These are phyloP conservation scores for Cupressus sempervirens DNA, from an alignment of 75 land plant species.

Conservation along the genomic window DNA sequence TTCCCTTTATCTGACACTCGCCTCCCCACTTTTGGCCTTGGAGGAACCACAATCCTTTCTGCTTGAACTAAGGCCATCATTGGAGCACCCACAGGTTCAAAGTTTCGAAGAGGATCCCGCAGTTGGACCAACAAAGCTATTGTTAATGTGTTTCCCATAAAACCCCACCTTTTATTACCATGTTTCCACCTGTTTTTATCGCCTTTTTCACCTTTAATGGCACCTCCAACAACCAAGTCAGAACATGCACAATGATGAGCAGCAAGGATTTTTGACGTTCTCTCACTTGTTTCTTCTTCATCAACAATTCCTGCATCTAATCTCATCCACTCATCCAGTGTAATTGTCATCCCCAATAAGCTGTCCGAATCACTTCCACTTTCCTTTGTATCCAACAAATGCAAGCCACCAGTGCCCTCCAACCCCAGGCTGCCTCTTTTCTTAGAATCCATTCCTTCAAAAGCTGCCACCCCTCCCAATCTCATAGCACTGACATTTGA, in stretches of 20 bases:
- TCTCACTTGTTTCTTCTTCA: conserved; percentile 47
- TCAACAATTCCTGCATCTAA: conserved; percentile 75
- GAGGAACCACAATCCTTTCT: conserved; percentile 85
- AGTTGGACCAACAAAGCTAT: conserved; percentile 93
- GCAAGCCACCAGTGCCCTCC: conserved; percentile 66
- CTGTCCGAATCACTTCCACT: conserved; percentile 44
- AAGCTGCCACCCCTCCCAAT: conserved; percentile 49
- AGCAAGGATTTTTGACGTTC: conserved; percentile 72
- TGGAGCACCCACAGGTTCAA: conserved; percentile 96
- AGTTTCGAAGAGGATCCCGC: conserved; percentile 88
- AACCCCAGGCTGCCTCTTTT: conserved; percentile 40
- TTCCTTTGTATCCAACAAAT: conserved; percentile 55
- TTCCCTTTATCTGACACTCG: conserved; percentile 45
- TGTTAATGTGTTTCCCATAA: conserved; percentile 84
- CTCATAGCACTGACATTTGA: conserved; percentile 53
- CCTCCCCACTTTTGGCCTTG: conserved; percentile 65
- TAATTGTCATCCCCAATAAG: conserved; percentile 67
- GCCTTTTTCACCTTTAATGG: conserved; percentile 26
- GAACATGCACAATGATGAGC: conserved; percentile 72
- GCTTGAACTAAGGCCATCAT: conserved; percentile 97
- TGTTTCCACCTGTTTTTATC: conserved; percentile 43
- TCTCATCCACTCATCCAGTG: conserved; percentile 90
- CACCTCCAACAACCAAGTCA: conserved; percentile 44
- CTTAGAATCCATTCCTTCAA: conserved; percentile 32
- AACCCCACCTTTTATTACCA: conserved; percentile 55